phyloP scores from a whole-genome alignment of 305 asterid genomes.

The Rubia peregrina region DNA sequence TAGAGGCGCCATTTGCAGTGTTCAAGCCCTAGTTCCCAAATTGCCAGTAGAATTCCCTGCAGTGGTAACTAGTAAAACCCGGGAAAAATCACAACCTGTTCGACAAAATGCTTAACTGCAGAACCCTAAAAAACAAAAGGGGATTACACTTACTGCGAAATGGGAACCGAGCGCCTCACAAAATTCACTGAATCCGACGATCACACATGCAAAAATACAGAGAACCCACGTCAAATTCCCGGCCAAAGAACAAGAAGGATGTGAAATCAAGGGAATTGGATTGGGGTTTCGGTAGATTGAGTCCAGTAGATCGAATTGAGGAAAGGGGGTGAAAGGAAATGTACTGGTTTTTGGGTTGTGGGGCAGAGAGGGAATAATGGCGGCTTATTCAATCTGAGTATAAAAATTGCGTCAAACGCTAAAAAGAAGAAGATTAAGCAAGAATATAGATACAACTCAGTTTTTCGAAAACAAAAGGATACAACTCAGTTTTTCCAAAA shows the following conservation, averaged over 20 bases:
- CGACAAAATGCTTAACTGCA: constrained; percentile 7
- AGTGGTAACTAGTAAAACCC: neutral
- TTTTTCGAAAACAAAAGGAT: too few species aligned
- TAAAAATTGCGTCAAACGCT: constrained; percentile 5
- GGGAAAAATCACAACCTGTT: constrained; percentile 4
- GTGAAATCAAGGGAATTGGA: constrained; percentile 1
- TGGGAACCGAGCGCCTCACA: neutral
- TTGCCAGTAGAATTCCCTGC: neutral
- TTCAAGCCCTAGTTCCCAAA: constrained; percentile 10
- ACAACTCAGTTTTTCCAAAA: too few species aligned
- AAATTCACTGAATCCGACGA: neutral
- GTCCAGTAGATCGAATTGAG: constrained; percentile 14
- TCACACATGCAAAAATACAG: neutral
- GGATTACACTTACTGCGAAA: constrained; percentile 1
- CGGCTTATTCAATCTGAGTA: constrained; percentile 11
- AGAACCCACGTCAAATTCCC: constrained; percentile 4
- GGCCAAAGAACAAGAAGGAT: neutral
- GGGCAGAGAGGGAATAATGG: constrained; percentile 16
- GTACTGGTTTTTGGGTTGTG: constrained; percentile 14
- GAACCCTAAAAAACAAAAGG: neutral
- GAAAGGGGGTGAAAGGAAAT: constrained; percentile 4
- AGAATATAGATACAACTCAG: neutral
- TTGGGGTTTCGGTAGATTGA: neutral
- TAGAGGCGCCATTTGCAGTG: constrained; percentile 62
- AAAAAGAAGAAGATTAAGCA: constrained; percentile 3